phyloP scores from a whole-genome alignment of 257 asterid genomes.

The Galeopsis tetrahit region DNA sequence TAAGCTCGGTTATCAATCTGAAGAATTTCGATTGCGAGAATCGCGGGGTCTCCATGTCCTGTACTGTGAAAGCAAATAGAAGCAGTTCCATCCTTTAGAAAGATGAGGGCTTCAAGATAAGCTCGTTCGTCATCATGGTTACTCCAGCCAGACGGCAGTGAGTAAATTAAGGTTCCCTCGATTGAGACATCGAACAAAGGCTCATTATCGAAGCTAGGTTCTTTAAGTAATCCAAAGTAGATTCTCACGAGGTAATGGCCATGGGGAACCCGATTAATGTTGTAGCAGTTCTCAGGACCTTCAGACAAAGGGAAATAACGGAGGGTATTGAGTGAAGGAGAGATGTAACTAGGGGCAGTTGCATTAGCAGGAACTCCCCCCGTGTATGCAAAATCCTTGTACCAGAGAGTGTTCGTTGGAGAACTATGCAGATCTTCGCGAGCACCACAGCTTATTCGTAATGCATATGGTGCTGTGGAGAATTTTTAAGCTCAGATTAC shows the following conservation, averaged over 20 bases:
- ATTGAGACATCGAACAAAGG: conserved; percentile 88
- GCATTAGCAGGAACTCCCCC: conserved; percentile 93
- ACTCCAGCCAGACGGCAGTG: conserved; percentile 97
- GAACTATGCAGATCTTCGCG: conserved; percentile 66
- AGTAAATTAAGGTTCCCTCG: conserved; percentile 86
- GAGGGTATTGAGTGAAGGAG: conserved; percentile 68
- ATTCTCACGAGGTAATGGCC: conserved; percentile 85
- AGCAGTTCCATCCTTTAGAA: conserved; percentile 87
- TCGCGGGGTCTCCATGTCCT: conserved; percentile 94
- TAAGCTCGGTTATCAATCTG: conserved; percentile 82
- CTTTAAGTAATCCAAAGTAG: conserved; percentile 72
- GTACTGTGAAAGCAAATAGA: conserved; percentile 96
- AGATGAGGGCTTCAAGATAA: conserved; percentile 74
- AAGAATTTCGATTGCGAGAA: conserved; percentile 90
- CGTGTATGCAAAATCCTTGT: conserved; percentile 89
- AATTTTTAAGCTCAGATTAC: conserved; percentile 24
- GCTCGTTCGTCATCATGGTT: conserved; percentile 78
- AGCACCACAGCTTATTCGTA: conserved; percentile 98
- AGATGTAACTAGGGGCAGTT: conserved; percentile 67
- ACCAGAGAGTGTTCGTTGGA: conserved; percentile 82
- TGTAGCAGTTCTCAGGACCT: conserved; percentile 95
- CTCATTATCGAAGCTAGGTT: conserved; percentile 79
- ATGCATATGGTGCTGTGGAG: conserved; percentile 77
- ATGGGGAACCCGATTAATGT: conserved; percentile 79
- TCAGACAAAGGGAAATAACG: conserved; percentile 88